Evolutionary conservation across 1,139 yeast species (phyloP).

Genomic region (Pneumocystis jirovecii): DNA sequence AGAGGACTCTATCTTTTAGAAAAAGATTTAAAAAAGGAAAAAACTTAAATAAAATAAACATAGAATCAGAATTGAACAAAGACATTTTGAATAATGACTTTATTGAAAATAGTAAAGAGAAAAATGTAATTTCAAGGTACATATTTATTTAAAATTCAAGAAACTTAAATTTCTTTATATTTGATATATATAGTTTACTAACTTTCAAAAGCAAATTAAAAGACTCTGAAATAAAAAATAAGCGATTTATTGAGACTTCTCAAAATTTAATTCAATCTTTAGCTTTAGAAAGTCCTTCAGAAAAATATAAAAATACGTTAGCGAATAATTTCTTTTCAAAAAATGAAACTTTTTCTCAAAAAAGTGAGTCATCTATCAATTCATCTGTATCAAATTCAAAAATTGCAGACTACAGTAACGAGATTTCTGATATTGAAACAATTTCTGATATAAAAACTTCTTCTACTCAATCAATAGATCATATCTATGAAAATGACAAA

Average conservation of each 20-base stretch:
- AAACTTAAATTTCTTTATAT: background rate
- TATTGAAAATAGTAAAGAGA: background rate
- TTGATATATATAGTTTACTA: background rate
- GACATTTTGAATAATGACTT: background rate
- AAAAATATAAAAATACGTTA: background rate
- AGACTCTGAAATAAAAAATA: background rate
- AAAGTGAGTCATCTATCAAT: background rate
- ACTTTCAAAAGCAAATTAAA: background rate
- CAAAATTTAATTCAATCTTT: background rate
- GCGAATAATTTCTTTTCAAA: background rate
- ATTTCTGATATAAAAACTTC: background rate
- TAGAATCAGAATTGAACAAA: background rate
- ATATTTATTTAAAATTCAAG: background rate
- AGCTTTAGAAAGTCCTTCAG: background rate
- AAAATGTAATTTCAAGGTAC: background rate
- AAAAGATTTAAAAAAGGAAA: background rate
- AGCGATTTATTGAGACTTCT: background rate
- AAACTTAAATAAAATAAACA: background rate
- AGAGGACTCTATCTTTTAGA: background rate
- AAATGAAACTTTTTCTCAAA: background rate
- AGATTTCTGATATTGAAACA: background rate
- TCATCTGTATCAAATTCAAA: background rate
- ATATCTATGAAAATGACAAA: background rate
- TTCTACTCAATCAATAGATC: background rate
- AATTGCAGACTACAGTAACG: background rate